These are phyloP conservation scores for Flagelloscypha sp. DNA, from an alignment of 768 basidiomycete genomes.

Conservation along the genomic window DNA sequence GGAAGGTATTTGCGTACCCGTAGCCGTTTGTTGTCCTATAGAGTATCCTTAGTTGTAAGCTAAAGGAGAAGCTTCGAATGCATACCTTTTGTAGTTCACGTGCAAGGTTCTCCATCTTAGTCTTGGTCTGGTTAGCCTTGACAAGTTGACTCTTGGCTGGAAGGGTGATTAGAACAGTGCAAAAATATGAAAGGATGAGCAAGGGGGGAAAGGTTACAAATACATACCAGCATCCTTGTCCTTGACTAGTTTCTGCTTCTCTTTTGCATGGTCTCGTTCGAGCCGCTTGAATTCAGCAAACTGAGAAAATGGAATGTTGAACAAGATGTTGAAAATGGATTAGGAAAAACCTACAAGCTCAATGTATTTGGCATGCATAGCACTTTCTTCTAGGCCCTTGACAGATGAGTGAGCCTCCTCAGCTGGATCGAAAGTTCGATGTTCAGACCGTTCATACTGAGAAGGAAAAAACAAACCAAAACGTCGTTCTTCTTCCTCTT, in stretches of 20 bases:
- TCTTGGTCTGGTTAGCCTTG: slow-evolving; percentile 82
- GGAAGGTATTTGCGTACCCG: slow-evolving; percentile 43
- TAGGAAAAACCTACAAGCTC: slow-evolving; percentile 56
- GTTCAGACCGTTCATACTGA: slow-evolving; percentile 2
- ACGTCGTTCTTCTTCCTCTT: slow-evolving; percentile 78
- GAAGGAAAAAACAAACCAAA: slow-evolving; percentile 47
- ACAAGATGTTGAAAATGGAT: slow-evolving; percentile 10
- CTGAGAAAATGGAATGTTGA: slow-evolving; percentile 33
- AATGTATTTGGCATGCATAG: slow-evolving; percentile 79
- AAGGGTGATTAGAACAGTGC: slow-evolving; percentile 6
- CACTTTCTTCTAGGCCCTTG: slow-evolving; percentile 74
- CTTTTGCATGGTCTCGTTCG: slow-evolving; percentile 85
- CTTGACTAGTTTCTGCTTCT: slow-evolving; percentile 84
- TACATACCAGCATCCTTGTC: slow-evolving; percentile 80
- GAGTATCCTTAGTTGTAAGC: slow-evolving; percentile 7
- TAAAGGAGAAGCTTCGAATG: slow-evolving; percentile 10
- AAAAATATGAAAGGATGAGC: slow-evolving; percentile 8
- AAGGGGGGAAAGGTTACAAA: slow-evolving; percentile 1
- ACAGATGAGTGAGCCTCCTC: slow-evolving; percentile 86
- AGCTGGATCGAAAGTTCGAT: slow-evolving; percentile 34
- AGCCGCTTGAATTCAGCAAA: slow-evolving; percentile 83
- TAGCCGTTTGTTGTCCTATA: slow-evolving; percentile 81
- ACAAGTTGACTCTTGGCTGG: slow-evolving; percentile 78
- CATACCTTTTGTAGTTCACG: slow-evolving; percentile 81
- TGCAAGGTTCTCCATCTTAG: slow-evolving; percentile 85